Base-by-base conservation (phyloP, 805 yeast species). In the Lachancea lanzarotensis region DNA sequence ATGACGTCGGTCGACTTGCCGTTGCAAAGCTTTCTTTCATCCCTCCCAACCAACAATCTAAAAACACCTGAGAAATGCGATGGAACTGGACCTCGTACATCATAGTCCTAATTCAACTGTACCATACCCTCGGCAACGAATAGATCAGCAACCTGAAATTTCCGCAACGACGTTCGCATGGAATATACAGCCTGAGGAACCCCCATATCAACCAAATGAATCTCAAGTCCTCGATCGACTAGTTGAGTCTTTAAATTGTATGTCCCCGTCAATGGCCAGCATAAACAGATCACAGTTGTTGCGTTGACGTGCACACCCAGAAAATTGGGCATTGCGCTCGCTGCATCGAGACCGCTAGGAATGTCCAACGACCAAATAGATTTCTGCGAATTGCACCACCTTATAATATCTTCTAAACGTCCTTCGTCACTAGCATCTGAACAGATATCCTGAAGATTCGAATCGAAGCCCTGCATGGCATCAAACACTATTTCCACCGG, bases 401-500 rank as follows among this genome's bases (percentile, higher is more conserved):
- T 62, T 20, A 86, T 75, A 16, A 86, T 62, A 29, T 69, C 65
- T 25, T 60, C 57, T 9, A 56, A 49, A 35, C 52, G 54, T 10
- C 47, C 48, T 42, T 56, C 47, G 17, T 56, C 56, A 15, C 55
- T 43, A 4, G 59, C 52, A 11, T 50, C 48, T 32, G 42, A 11
- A 18, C 46, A 43, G 29, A 33, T 8, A 19, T 43, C 46, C 18
- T 43, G 42, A 2, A 43, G 25, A 52, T 46, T 17, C 49, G 51
- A 75, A 53, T 86, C 93, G 52, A 78, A 82, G 0, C 96, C 96
- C 59, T 85, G 95, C 53, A 89, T 69, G 1, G 89, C 93, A 62
- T 89, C 97, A 16, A 89, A 57, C 9, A 88, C 75, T 48, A 89
- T 69, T 58, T 88, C 95, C 13, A 85, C 78, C 0, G 95, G 93